These are phyloP conservation scores for Teunomyces stri DNA, from an alignment of 805 yeast species.

Conservation along the genomic window DNA sequence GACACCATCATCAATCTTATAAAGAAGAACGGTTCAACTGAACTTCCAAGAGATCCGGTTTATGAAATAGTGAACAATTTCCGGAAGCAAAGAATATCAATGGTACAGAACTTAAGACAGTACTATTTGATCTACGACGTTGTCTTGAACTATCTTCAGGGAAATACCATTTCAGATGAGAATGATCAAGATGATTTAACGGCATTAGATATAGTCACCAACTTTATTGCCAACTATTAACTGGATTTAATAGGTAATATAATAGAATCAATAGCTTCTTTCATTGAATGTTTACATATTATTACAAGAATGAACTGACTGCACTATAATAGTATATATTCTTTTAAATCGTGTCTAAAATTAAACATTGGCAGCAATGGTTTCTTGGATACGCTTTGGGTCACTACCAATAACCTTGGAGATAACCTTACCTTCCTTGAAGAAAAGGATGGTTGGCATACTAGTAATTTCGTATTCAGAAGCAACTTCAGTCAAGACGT, in stretches of 20 bases:
- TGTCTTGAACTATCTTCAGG: constrained; percentile 19
- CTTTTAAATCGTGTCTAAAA: no score
- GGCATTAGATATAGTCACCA: constrained; percentile 10
- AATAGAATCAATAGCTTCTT: not conserved
- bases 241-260: constrained; percentile 3
- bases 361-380: constrained; percentile 53
- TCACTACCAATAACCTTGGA: constrained; percentile 87
- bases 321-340: no score
- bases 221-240: constrained; percentile 5
- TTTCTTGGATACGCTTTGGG: constrained; percentile 77
- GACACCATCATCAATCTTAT: constrained; percentile 31
- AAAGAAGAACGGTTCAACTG: constrained; percentile 12
- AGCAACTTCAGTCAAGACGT: constrained; percentile 74
- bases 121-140: constrained; percentile 50
- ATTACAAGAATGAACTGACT: no score
- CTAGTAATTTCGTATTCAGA: constrained; percentile 56
- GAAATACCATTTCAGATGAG: not conserved
- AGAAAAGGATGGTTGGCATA: constrained; percentile 66
- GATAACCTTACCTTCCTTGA: constrained; percentile 79
- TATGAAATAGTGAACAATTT: constrained; percentile 46
- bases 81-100: constrained; percentile 52
- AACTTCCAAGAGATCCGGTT: constrained; percentile 37
- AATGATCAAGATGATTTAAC: constrained; percentile 8
- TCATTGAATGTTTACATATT: no score
- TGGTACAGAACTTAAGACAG: constrained; percentile 59